phyloP scores from a whole-genome alignment of 805 yeast species.

The Wickerhamomyces pijperi region DNA sequence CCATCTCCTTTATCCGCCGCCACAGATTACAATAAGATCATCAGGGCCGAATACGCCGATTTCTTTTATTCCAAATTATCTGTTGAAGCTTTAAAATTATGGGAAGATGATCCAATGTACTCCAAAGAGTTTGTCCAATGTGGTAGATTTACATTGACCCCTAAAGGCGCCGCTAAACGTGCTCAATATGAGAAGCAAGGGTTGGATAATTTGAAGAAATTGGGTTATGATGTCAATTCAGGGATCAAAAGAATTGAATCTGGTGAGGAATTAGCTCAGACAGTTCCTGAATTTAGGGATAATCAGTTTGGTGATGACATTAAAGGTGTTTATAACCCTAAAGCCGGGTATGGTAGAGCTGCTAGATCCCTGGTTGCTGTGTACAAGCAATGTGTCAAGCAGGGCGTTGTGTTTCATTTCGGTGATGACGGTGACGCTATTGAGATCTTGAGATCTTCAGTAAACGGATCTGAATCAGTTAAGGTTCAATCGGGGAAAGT shows the following conservation, averaged over 20 bases:
- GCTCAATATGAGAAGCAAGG: slow-evolving; percentile 27
- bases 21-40: slow-evolving; percentile 36
- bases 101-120: slow-evolving; percentile 26
- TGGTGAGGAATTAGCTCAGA: slow-evolving; percentile 21
- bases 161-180: slow-evolving; percentile 21
- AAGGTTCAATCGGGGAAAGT: slow-evolving; percentile 17
- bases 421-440: slow-evolving; percentile 21
- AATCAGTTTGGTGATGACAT: slow-evolving; percentile 16
- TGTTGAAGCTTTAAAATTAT: slow-evolving; percentile 31
- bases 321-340: slow-evolving; percentile 26
- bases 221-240: slow-evolving; percentile 12
- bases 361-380: slow-evolving; percentile 25
- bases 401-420: slow-evolving; percentile 26
- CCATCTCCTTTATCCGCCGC: slow-evolving; percentile 39
- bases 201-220: slow-evolving; percentile 21
- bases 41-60: slow-evolving; percentile 36
- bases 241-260: slow-evolving; percentile 20
- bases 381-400: slow-evolving; percentile 16
- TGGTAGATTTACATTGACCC: slow-evolving; percentile 30
- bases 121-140: slow-evolving; percentile 25
- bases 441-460: slow-evolving; percentile 1
- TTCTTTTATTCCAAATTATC: slow-evolving; percentile 29
- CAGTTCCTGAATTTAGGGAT: slow-evolving; percentile 17
- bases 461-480: slow-evolving; percentile 10
- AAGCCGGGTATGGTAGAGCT: slow-evolving; percentile 32